These are phyloP conservation scores for Yamadazyma ubonensis DNA, from an alignment of 805 yeast genomes.

Conservation along the genomic window DNA sequence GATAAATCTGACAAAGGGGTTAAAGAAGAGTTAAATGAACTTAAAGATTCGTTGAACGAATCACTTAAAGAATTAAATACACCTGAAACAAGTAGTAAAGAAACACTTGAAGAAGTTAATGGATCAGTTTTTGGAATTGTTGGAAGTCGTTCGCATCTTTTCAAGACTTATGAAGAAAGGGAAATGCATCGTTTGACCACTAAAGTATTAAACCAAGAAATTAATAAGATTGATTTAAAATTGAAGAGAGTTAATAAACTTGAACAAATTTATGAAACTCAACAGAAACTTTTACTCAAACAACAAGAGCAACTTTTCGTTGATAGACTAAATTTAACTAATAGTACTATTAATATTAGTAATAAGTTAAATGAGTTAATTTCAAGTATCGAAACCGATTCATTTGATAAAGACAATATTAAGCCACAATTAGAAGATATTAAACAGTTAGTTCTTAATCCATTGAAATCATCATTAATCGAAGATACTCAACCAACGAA, in stretches of 20 bases:
- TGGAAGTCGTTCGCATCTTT: constrained; percentile 76
- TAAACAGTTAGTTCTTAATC: constrained; percentile 33
- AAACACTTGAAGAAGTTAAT: constrained; percentile 58
- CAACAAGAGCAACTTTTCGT: constrained; percentile 67
- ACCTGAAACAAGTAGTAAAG: constrained; percentile 13
- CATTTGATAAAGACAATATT: constrained; percentile 6
- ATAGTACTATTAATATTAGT: constrained; percentile 51
- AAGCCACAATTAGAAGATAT: constrained; percentile 25
- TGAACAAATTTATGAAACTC: constrained; percentile 65
- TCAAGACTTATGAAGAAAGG: constrained; percentile 78
- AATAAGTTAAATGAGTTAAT: constrained; percentile 44
- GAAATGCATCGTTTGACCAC: constrained; percentile 63
- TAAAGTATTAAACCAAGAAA: constrained; percentile 58
- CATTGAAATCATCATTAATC: constrained; percentile 20
- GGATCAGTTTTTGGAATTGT: constrained; percentile 70
- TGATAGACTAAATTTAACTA: constrained; percentile 65
- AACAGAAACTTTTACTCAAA: constrained; percentile 55
- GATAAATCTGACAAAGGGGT: background rate
- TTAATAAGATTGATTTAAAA: constrained; percentile 65
- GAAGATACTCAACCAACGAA: constrained; percentile 11
- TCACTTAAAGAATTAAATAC: constrained; percentile 9
- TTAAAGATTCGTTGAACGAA: constrained; percentile 6
- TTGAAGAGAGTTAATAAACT: constrained; percentile 55
- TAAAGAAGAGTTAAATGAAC: background rate
- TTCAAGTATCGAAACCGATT: constrained; percentile 15